Evolutionary conservation across 768 basidiomycete species (phyloP).

Genomic region (Boletus insuetus): DNA sequence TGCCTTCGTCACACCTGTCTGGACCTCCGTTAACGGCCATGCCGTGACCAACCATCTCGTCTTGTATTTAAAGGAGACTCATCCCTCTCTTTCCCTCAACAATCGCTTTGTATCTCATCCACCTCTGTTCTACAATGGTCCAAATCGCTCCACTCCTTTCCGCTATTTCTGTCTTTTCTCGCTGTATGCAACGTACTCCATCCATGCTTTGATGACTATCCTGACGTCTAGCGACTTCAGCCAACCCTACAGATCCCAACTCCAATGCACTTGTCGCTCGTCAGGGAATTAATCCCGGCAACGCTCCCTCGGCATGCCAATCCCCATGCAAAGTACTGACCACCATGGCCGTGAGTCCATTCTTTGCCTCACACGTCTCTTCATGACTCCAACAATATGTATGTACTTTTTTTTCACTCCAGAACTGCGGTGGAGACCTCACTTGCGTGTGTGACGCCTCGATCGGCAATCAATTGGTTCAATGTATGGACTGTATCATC

Average conservation of each 20-base stretch:
- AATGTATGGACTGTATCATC: conserved; percentile 23
- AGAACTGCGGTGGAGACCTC: conserved; percentile 10
- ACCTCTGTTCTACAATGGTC: conserved; percentile 15
- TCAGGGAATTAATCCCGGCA: conserved; percentile 10
- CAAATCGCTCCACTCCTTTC: conserved; percentile 18
- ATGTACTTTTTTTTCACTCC: too few species aligned
- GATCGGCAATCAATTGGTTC: conserved; percentile 10
- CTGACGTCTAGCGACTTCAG: neutral
- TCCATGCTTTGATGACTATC: neutral
- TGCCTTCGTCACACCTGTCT: too few species aligned
- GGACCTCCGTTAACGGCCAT: neutral
- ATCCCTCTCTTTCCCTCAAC: neutral
- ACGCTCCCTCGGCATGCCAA: conserved; percentile 21
- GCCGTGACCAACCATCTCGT: neutral
- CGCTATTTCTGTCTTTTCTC: conserved; percentile 6
- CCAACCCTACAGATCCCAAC: neutral
- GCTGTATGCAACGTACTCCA: conserved; percentile 5
- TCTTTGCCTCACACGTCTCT: neutral
- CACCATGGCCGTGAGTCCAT: conserved; percentile 16
- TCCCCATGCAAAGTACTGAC: conserved; percentile 18
- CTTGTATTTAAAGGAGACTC: conserved; percentile 1
- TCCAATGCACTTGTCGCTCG: conserved; percentile 17
- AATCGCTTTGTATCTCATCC: neutral
- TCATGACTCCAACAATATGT: neutral
- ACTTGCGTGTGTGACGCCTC: conserved; percentile 13